Percentiles rank a stretch among this genome's conserved stretches.
Evolutionary conservation across 768 basidiomycete genomes (phyloP).

Genomic region (Clathrus columnatus): DNA sequence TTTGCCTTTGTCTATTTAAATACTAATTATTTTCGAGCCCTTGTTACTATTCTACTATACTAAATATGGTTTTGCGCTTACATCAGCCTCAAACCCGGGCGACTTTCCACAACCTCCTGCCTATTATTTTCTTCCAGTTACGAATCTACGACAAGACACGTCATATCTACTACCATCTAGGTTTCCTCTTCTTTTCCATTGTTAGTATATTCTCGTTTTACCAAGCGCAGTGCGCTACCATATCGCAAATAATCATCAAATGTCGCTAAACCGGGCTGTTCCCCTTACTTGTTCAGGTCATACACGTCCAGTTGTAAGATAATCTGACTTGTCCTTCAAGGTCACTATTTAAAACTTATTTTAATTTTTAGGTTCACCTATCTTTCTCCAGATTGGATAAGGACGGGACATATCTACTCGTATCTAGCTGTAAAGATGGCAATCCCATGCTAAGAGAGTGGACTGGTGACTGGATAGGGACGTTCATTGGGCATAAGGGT

Average conservation of each 20-base stretch:
- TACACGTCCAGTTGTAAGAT: conserved; percentile 7
- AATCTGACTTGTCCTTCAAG: not conserved
- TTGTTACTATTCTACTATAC: not conserved
- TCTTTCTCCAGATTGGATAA: conserved; percentile 83
- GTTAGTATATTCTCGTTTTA: not conserved
- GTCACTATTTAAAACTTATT: not conserved
- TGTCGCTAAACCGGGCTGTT: conserved; percentile 9
- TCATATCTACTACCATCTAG: not conserved
- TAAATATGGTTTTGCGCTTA: not conserved
- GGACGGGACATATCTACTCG: conserved; percentile 80
- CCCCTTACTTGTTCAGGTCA: conserved; percentile 11
- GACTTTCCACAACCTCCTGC: not conserved
- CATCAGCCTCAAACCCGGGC: not conserved
- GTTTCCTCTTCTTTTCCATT: not conserved
- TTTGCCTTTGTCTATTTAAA: too few relatives aligned
- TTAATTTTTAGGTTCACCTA: conserved; percentile 42
- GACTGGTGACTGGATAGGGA: conserved; percentile 99
- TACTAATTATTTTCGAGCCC: not conserved
- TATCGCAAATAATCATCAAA: conserved; percentile 7
- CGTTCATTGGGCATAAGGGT: conserved; percentile 83
- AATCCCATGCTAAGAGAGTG: conserved; percentile 95
- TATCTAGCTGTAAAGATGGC: conserved; percentile 98
- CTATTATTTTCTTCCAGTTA: not conserved
- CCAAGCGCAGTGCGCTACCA: conserved; percentile 11
- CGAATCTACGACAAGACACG: not conserved